phyloP scores from a whole-genome alignment of 2,329 filamentous ascomycete genomes.

The Botrytis tulipae region DNA sequence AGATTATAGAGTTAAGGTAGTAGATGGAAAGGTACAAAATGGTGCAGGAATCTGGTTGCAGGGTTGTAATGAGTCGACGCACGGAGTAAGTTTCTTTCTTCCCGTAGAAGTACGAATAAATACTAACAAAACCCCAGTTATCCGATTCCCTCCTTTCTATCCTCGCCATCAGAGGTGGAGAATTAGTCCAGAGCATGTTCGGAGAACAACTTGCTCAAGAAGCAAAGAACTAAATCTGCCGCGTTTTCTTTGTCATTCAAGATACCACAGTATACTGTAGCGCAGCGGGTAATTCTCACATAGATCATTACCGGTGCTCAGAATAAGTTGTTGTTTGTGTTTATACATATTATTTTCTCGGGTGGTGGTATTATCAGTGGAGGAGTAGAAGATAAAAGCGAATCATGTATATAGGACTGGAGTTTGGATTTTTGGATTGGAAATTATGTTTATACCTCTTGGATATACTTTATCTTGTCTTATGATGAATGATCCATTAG shows the following conservation, averaged over 20 bases:
- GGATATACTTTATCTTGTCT: background rate
- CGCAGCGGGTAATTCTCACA: background rate
- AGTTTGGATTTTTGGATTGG: background rate
- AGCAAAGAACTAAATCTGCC: background rate
- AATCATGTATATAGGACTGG: background rate
- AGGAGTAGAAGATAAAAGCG: background rate
- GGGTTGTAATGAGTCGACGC: constrained; percentile 88
- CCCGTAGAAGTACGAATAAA: background rate
- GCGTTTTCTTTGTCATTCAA: background rate
- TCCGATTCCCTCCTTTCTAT: constrained; percentile 82
- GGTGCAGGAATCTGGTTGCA: constrained; percentile 83
- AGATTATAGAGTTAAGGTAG: constrained; percentile 76
- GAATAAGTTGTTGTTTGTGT: background rate
- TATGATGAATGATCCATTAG: background rate
- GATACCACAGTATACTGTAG: background rate
- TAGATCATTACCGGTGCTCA: background rate
- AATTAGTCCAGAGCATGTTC: constrained; percentile 77
- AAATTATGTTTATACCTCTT: background rate
- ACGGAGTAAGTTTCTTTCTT: constrained; percentile 62
- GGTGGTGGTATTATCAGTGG: background rate
- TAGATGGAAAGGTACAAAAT: constrained; percentile 65
- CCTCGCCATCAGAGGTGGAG: constrained; percentile 70
- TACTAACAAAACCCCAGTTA: constrained; percentile 48
- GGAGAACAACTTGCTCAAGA: constrained; percentile 36
- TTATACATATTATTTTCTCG: background rate